Percentiles rank a stretch among this genome's conserved stretches.
Conservation (phyloP, 2,329 filamentous ascomycete species). For the Fusarium newnesense region DNA sequence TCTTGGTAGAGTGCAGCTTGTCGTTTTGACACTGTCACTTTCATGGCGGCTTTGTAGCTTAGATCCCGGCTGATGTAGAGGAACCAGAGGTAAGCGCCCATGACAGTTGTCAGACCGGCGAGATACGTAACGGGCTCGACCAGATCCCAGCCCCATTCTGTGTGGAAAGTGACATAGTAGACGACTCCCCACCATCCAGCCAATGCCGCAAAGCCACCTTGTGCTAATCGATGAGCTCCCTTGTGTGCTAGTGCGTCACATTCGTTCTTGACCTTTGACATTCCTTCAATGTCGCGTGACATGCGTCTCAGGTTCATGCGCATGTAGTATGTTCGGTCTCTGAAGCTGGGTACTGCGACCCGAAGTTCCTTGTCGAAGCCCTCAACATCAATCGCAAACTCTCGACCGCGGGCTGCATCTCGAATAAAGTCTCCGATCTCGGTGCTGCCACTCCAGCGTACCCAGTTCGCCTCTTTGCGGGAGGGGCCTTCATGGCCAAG, state of each 20-base stretch:
- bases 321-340: constrained; percentile 90
- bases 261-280: constrained; percentile 80
- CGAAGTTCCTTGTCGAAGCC: constrained; percentile 72
- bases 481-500: constrained; percentile 69
- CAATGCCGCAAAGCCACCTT: constrained; percentile 80
- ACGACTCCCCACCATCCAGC: constrained; percentile 84
- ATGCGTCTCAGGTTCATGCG: constrained; percentile 79
- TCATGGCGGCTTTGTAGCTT: constrained; percentile 86
- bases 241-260: constrained; percentile 83
- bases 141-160: constrained; percentile 86
- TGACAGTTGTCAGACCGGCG: constrained; percentile 84
- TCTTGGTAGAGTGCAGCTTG: constrained; percentile 81
- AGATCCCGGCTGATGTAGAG: constrained; percentile 91
- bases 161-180: constrained; percentile 77
- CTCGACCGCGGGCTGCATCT: constrained; percentile 84
- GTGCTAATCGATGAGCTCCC: constrained; percentile 80
- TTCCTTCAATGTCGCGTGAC: constrained; percentile 72
- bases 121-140: constrained; percentile 94
- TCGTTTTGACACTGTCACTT: constrained; percentile 82
- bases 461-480: constrained; percentile 66
- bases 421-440: constrained; percentile 95
- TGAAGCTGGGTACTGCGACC: constrained; percentile 86
- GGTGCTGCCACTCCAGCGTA: constrained; percentile 88
- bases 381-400: constrained; percentile 87
- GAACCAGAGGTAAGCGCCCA: constrained; percentile 94